Evolutionary conservation across 2,329 filamentous ascomycete genomes (phyloP).

Genomic region (Microdochium trichocladiopsis): DNA sequence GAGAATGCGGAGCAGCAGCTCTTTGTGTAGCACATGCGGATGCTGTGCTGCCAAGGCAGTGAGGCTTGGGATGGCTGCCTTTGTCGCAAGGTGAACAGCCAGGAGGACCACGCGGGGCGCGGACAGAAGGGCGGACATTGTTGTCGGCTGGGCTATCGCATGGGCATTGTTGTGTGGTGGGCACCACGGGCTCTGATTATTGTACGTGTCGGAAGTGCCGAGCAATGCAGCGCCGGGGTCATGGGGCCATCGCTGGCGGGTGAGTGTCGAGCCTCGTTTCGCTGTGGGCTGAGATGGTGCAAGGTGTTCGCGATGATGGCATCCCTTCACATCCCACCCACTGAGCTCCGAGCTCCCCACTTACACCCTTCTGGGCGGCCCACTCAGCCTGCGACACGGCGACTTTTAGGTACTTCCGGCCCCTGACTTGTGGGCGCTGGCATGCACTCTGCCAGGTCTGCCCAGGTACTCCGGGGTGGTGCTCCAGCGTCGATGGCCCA

Average conservation of each 20-base stretch:
- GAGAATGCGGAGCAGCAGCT: slow-evolving; percentile 64
- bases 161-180: not conserved
- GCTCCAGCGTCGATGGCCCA: too few relatives aligned
- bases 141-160: not conserved
- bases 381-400: too few relatives aligned
- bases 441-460: not conserved
- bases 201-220: not conserved
- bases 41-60: slow-evolving; percentile 51
- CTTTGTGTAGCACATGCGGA: slow-evolving; percentile 49
- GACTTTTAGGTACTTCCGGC: not conserved
- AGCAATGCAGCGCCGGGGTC: not conserved
- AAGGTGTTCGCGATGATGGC: not conserved
- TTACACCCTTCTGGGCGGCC: too few relatives aligned
- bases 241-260: not conserved
- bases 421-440: not conserved
- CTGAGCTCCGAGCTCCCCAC: not conserved
- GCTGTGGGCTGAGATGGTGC: not conserved
- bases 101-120: slow-evolving; percentile 65
- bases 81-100: slow-evolving; percentile 61
- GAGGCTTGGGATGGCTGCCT: slow-evolving; percentile 57
- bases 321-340: not conserved
- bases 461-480: too few relatives aligned
- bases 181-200: not conserved
- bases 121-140: slow-evolving; percentile 41
- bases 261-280: not conserved